Base-by-base conservation (phyloP, 441 rosid genomes). In the Populus hybrid region DNA sequence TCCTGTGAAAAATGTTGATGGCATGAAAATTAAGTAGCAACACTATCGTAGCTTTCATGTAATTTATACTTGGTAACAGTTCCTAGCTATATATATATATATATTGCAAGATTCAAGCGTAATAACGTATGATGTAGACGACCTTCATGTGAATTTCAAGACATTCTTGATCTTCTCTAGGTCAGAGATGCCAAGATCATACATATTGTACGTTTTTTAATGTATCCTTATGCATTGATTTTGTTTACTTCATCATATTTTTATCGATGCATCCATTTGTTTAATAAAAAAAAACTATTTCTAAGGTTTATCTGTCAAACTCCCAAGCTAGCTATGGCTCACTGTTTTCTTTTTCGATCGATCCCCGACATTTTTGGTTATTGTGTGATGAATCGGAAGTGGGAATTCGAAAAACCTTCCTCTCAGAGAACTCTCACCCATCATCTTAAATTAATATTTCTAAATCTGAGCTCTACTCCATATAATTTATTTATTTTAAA, bases 21-120 rank as follows among this genome's bases (percentile, higher is more conserved):
- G 74, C 74, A 79, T 73, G 70, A 68, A 72, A 76, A 40, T 67
- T 69, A 54, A 76, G 70, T 73, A 72, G 63, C 66, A 54, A 1
- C 61, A 65, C 74, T 68, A 79, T 72, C 68, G 69, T 74, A 74
- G 77, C 74, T 69, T 77, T 79, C 77, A 74, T 68, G 67, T 30
- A 32, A 42, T 46, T 77, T 11, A 30, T 30, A 30, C 32, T 30
- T 30, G 32, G 32, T 30, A 30, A 30, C 32, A 30, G 4, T 30
- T 30, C 32, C 30, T 28, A 28, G 3, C 3, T 28, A 30, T 30
- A 30, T 28, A 28, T 30, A 30, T 28, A 28, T 30, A 30, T 38
- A 32, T 26, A 6, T n/a, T 64, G 18, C 23, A 42, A 54, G 36
- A 57, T 50, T 50, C 59, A 67, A 76, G 11, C 26, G 26, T 59